Evolutionary conservation across 306 rosid species (phyloP).

Genomic region (Lathyrus oleraceus): DNA sequence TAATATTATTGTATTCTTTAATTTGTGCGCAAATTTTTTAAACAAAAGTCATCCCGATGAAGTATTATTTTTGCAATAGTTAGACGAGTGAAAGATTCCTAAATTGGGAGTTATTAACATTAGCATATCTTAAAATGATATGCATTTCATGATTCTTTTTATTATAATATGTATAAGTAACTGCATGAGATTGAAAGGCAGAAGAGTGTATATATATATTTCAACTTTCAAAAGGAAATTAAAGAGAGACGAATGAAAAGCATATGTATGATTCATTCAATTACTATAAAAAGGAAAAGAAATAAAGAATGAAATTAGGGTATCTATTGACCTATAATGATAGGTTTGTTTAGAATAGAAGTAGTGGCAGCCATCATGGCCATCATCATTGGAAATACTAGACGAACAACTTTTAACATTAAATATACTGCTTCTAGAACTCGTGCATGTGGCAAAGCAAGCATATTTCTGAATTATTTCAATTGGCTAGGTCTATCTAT

Average conservation of each 20-base stretch:
- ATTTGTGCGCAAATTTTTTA: too few relatives aligned
- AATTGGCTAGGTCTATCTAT: not conserved
- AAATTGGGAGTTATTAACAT: too few relatives aligned
- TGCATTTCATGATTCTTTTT: slow-evolving; percentile 32
- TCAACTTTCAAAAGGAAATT: slow-evolving; percentile 20
- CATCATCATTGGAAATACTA: slow-evolving; percentile 69
- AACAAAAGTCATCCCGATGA: too few relatives aligned
- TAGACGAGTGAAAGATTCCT: too few relatives aligned
- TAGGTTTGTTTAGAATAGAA: slow-evolving; percentile 54
- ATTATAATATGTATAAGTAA: slow-evolving; percentile 41
- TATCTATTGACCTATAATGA: slow-evolving; percentile 59
- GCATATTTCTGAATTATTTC: slow-evolving; percentile 30
- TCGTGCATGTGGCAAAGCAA: slow-evolving; percentile 31
- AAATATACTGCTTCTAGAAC: slow-evolving; percentile 36
- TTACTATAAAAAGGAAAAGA: slow-evolving; percentile 10
- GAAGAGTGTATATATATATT: slow-evolving; percentile 38
- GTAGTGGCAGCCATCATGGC: slow-evolving; percentile 60
- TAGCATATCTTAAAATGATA: slow-evolving; percentile 40
- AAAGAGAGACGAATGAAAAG: slow-evolving; percentile 36
- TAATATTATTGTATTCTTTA: too few relatives aligned
- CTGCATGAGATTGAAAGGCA: slow-evolving; percentile 41
- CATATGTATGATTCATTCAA: slow-evolving; percentile 31
- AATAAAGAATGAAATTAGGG: slow-evolving; percentile 38
- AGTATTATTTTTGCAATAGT: too few relatives aligned
- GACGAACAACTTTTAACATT: slow-evolving; percentile 47